Evolutionary conservation across 768 basidiomycete species (phyloP).

Genomic region (Porphyrellus cyaneotinctus): DNA sequence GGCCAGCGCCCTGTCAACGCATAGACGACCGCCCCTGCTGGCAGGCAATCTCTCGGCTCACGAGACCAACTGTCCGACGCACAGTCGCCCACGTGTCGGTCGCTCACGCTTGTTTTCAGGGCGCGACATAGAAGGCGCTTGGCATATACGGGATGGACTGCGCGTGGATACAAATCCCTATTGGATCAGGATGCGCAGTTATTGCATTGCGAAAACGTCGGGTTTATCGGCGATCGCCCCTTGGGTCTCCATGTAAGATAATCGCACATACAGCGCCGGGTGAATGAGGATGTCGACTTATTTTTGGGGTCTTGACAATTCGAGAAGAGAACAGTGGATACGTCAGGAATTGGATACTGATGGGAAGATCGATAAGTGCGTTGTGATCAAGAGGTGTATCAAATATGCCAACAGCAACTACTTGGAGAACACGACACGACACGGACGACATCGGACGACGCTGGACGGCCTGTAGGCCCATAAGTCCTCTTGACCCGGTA

Average conservation of each 20-base stretch:
- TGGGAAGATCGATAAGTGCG: background rate
- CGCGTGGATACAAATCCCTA: constrained; percentile 2
- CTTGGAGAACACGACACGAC: background rate
- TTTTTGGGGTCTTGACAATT: background rate
- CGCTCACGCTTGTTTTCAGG: too few species aligned
- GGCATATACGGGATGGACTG: background rate
- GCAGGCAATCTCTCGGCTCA: too few species aligned
- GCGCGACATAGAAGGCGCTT: too few species aligned
- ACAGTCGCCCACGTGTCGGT: too few species aligned
- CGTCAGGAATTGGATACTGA: background rate
- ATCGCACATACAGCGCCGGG: background rate
- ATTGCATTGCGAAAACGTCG: background rate
- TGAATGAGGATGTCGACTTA: background rate
- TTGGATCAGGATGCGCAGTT: background rate
- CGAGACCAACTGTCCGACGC: too few species aligned
- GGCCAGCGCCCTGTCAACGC: background rate
- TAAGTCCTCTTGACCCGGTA: background rate
- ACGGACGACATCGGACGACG: background rate
- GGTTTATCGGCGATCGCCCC: background rate
- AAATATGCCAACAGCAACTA: background rate
- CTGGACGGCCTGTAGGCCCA: background rate
- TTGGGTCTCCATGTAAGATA: background rate
- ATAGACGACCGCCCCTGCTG: background rate
- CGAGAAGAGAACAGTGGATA: background rate
- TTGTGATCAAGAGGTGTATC: background rate